Conservation (phyloP, 2,329 filamentous ascomycete genomes). For the Phaeosphaeria sp. region DNA sequence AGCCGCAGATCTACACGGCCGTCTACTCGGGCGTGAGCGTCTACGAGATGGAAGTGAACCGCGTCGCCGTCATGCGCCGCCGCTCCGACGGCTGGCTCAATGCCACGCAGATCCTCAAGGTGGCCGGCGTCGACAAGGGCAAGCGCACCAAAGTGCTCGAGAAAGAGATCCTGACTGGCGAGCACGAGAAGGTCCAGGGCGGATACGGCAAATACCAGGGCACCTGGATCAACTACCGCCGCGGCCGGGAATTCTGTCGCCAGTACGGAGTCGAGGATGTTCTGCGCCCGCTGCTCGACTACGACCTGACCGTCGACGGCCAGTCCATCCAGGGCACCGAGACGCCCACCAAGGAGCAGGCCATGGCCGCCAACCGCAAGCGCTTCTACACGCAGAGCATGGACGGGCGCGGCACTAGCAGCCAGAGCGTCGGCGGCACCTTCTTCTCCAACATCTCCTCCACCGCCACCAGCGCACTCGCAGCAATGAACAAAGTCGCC, state of each 20-base stretch:
- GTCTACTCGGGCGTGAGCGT: slow-evolving; percentile 96
- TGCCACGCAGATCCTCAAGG: slow-evolving; percentile 97
- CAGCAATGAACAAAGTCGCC: slow-evolving; percentile 91
- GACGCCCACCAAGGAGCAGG: slow-evolving; percentile 97
- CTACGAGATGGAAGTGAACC: slow-evolving; percentile 98
- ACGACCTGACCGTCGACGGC: slow-evolving; percentile 81
- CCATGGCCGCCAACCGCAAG: slow-evolving; percentile 91
- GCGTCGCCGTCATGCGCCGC: slow-evolving; percentile 92
- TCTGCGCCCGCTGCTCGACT: slow-evolving; percentile 75
- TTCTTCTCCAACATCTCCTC: slow-evolving; percentile 98
- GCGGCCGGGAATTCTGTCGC: slow-evolving; percentile 89
- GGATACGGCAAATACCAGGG: slow-evolving; percentile 99
- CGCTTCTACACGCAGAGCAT: slow-evolving; percentile 81
- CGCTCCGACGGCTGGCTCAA: slow-evolving; percentile 96
- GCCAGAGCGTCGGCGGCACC: slow-evolving; percentile 73
- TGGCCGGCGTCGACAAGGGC: slow-evolving; percentile 95
- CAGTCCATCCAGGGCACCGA: slow-evolving; percentile 77
- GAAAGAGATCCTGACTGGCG: slow-evolving; percentile 94
- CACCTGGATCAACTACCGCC: slow-evolving; percentile 95
- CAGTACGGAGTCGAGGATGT: slow-evolving; percentile 78
- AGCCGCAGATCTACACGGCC: slow-evolving; percentile 66
- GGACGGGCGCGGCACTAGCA: slow-evolving; percentile 72
- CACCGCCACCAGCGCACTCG: slow-evolving; percentile 90
- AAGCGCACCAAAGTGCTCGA: slow-evolving; percentile 97
- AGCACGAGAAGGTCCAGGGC: slow-evolving; percentile 98